These are phyloP conservation scores for Theileria luwenshuni DNA, from an alignment of 169 alveolate genomes.

Conservation along the genomic window DNA sequence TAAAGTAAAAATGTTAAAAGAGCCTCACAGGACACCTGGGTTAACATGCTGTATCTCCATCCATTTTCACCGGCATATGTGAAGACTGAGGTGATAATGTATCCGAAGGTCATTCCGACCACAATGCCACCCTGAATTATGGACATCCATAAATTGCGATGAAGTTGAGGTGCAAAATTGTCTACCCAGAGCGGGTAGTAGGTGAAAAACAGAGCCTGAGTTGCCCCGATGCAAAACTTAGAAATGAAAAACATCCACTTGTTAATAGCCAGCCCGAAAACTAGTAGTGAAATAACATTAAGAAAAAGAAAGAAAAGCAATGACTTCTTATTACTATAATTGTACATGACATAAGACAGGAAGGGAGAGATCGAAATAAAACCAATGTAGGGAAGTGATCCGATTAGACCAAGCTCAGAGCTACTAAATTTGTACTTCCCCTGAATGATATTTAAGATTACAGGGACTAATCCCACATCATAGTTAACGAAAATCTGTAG, in stretches of 20 bases:
- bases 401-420: slow-evolving; percentile 64
- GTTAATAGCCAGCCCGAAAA: slow-evolving; percentile 71
- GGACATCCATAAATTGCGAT: slow-evolving; percentile 93
- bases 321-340: slow-evolving; percentile 67
- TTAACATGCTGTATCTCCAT: slow-evolving; percentile 55
- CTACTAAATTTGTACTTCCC: slow-evolving; percentile 36
- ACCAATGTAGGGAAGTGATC: slow-evolving; percentile 81
- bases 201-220: slow-evolving; percentile 91
- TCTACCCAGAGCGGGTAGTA: slow-evolving; percentile 95
- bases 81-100: slow-evolving; percentile 56
- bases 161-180: slow-evolving; percentile 87
- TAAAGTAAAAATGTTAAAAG: slow-evolving; percentile 13
- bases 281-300: slow-evolving; percentile 58
- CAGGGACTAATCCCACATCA: slow-evolving; percentile 62
- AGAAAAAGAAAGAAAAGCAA: slow-evolving; percentile 55
- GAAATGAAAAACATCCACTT: slow-evolving; percentile 75
- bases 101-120: slow-evolving; percentile 84
- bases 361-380: slow-evolving; percentile 74
- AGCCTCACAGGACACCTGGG: slow-evolving; percentile 25
- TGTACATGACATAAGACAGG: slow-evolving; percentile 68
- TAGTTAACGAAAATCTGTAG: slow-evolving; percentile 54
- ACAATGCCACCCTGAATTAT: slow-evolving; percentile 87
- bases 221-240: slow-evolving; percentile 87
- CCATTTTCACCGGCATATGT: background rate
- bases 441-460: slow-evolving; percentile 45